Evolutionary conservation across 495 filamentous ascomycete species (phyloP).

Genomic region (Annulohypoxylon nitens): DNA sequence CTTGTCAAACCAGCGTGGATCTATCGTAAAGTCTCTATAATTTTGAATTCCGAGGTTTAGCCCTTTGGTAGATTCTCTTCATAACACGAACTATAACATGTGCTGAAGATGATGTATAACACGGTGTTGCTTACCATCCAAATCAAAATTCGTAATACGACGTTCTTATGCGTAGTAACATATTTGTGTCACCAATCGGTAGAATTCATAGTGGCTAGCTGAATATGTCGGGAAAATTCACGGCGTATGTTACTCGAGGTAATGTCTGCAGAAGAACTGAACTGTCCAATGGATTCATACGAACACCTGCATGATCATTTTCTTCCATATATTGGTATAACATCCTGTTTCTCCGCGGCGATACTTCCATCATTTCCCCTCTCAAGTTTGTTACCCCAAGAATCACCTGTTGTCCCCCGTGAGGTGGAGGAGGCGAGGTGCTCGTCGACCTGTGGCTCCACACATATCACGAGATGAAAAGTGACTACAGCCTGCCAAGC

Average conservation of each 20-base stretch:
- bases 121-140: not conserved
- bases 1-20: not conserved
- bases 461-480: constrained; percentile 8
- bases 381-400: not conserved
- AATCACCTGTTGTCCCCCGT: not conserved
- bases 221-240: not conserved
- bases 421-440: not conserved
- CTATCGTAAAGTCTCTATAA: constrained; percentile 3
- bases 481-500: not conserved
- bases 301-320: not conserved
- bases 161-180: not conserved
- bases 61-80: constrained; percentile 1
- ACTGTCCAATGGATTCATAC: not conserved
- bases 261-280: constrained; percentile 1
- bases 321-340: constrained; percentile 1
- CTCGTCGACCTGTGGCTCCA: not conserved
- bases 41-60: not conserved
- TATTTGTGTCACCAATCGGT: not conserved
- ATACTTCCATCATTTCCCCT: not conserved
- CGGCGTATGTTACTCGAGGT: not conserved
- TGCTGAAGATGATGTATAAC: constrained; percentile 4
- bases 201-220: not conserved
- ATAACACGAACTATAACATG: constrained; percentile 4
- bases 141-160: not conserved
- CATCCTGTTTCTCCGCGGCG: constrained; percentile 5